Evolutionary conservation across 345 rosid species (phyloP).

Genomic region (Draba incana): DNA sequence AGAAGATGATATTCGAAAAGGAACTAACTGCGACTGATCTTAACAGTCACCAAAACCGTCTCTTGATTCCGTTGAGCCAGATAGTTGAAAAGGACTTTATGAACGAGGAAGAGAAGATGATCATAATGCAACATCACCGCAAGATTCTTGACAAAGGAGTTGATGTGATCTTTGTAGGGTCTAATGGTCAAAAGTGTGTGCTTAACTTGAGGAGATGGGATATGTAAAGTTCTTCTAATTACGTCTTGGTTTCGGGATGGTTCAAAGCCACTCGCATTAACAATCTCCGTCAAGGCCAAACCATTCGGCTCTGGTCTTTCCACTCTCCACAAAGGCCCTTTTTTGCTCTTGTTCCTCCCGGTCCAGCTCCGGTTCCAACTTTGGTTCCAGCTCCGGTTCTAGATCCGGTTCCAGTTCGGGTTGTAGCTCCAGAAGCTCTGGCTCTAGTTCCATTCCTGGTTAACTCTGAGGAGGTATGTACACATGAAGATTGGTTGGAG

Average conservation of each 20-base stretch:
- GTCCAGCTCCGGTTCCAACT: no score
- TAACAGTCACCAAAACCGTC: neutral
- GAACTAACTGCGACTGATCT: neutral
- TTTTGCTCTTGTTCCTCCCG: neutral
- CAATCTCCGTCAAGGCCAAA: neutral
- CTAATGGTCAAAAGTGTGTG: neutral
- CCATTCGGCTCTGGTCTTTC: constrained; percentile 15
- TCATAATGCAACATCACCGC: accelerated
- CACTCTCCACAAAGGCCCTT: neutral
- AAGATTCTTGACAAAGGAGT: neutral
- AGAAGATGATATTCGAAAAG: constrained; percentile 7
- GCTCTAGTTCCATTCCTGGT: no score
- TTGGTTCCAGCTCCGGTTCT: no score
- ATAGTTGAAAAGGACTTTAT: neutral
- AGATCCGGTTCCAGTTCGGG: no score
- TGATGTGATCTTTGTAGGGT: constrained; percentile 8
- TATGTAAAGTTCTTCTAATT: neutral
- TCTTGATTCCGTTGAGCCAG: neutral
- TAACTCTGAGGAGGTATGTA: no score
- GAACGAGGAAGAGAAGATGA: neutral
- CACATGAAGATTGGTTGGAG: no score
- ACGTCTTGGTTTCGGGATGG: constrained; percentile 14
- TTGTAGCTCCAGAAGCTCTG: no score
- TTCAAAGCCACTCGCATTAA: neutral
- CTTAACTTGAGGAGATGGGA: constrained; percentile 30